Base-by-base conservation (phyloP, 1,284 basidiomycete species). In the Ustanciosporium gigantosporum region DNA sequence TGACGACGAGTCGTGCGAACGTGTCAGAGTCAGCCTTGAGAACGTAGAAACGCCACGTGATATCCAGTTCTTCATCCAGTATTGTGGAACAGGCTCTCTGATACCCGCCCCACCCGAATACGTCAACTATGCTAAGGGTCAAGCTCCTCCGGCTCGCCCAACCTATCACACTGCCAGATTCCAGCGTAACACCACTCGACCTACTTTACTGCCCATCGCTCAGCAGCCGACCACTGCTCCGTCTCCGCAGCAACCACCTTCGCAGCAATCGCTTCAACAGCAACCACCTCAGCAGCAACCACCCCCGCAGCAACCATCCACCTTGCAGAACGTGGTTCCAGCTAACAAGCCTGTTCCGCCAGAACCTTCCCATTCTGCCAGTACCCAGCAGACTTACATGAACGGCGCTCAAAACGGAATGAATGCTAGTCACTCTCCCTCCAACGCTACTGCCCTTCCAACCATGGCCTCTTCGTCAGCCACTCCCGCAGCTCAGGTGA, bases 1-100 rank as follows among this genome's bases (percentile, higher is more conserved):
- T 17, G 94, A 98, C 75, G 95, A 98, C 76, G 91, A 95, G 42
- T 67, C 65, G 2, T 77, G 74, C 57, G 74, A 77, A 43, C 59
- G 71, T 9, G 65, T 76, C 20, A 60, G 74, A 16, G 74, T 76
- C 37, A 59, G 73, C 24, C 59, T 77, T 16, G 74, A 77, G 46
- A 66, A 59, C 29, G 72, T 73, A 43, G 74, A 77, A 19, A 61
- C 74, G 14, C 49, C 51, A 3, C 47, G 67, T 21, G 75, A 77
- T 35, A 67, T 76, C 17, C 50, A 60, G 15, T 45, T 44, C 42
- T 77, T 76, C 52, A 73, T 77, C 29, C 68, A 73, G 25, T 55
- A 68, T 36, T 65, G 58, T 40, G 74, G 71, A 13, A 77, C 75
- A 16, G 75, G 75, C 27, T 41, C 70, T 3, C 49, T 52, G 32